Conservation (phyloP, 177 flowering plant species). For the Tripterygium wilfordii region DNA sequence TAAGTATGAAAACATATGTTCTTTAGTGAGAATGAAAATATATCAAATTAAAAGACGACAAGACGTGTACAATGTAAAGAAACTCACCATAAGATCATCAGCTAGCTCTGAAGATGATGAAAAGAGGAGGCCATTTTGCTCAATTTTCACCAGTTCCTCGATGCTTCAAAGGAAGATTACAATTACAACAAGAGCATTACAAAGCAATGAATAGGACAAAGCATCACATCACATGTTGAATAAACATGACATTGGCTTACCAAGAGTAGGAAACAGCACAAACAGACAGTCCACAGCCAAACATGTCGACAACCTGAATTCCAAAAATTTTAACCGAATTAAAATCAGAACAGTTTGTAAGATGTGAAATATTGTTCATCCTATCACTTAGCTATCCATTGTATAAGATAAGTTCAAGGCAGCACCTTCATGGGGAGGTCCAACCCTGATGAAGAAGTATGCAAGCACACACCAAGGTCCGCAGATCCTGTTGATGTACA, state of each 20-base stretch:
- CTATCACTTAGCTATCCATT: too few relatives aligned
- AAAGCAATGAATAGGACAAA: background rate
- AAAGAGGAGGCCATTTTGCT: conserved; percentile 76
- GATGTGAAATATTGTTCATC: too few relatives aligned
- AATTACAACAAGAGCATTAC: background rate
- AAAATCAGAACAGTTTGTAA: too few relatives aligned
- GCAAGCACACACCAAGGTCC: conserved; percentile 85
- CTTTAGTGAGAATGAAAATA: too few relatives aligned
- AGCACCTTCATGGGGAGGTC: conserved; percentile 98
- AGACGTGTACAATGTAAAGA: too few relatives aligned
- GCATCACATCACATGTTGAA: background rate
- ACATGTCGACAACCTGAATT: conserved; percentile 94
- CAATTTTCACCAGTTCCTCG: conserved; percentile 73
- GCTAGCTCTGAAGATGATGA: conserved; percentile 91
- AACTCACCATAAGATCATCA: conserved; percentile 67
- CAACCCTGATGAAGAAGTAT: conserved; percentile 95
- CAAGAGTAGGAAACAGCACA: conserved; percentile 96
- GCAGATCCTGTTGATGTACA: conserved; percentile 68
- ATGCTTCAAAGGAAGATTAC: conserved; percentile 38
- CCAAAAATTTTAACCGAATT: background rate
- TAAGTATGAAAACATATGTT: too few relatives aligned
- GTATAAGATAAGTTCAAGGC: too few relatives aligned
- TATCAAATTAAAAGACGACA: too few relatives aligned
- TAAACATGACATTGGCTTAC: conserved; percentile 29
- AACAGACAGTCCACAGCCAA: conserved; percentile 96